Conservation (phyloP, 495 filamentous ascomycete genomes). For the Copromyces sp. region DNA sequence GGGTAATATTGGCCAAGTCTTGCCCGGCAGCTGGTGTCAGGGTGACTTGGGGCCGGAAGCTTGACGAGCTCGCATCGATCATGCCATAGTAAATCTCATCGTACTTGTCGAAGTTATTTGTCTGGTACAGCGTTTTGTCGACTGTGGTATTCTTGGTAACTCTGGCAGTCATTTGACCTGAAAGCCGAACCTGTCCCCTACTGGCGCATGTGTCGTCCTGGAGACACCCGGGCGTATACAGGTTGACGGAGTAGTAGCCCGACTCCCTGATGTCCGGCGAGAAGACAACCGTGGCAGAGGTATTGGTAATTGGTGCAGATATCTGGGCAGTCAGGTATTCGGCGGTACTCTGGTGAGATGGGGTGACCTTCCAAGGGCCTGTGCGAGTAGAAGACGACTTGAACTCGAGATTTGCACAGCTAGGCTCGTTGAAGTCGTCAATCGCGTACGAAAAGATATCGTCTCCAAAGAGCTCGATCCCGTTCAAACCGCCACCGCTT, state of each 20-base stretch:
- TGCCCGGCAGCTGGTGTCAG: slow-evolving; percentile 60
- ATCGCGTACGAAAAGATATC: slow-evolving; percentile 80
- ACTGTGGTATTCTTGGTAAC: slow-evolving; percentile 33
- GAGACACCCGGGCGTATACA: slow-evolving; percentile 85
- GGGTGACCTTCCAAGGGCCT: slow-evolving; percentile 62
- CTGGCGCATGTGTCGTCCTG: slow-evolving; percentile 65
- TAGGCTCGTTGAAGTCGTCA: slow-evolving; percentile 78
- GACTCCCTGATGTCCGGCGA: slow-evolving; percentile 77
- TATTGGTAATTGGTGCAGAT: slow-evolving; percentile 37
- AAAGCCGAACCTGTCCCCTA: slow-evolving; percentile 72
- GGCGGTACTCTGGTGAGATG: slow-evolving; percentile 52
- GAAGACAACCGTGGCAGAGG: slow-evolving; percentile 61
- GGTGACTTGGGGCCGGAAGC: slow-evolving; percentile 75
- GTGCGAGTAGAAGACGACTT: slow-evolving; percentile 55
- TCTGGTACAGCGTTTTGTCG: slow-evolving; percentile 61
- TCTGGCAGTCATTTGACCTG: slow-evolving; percentile 52
- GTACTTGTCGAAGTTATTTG: slow-evolving; percentile 89
- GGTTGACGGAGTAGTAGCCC: slow-evolving; percentile 76
- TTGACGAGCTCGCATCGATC: slow-evolving; percentile 62
- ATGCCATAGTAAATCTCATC: slow-evolving; percentile 78
- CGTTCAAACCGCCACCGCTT: slow-evolving; percentile 72
- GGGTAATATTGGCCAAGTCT: slow-evolving; percentile 47
- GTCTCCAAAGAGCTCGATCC: slow-evolving; percentile 83
- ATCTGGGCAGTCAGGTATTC: slow-evolving; percentile 67
- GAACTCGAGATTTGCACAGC: slow-evolving; percentile 56